Base-by-base conservation (phyloP, 805 yeast species). In the Zygoascus bituminiphila region DNA sequence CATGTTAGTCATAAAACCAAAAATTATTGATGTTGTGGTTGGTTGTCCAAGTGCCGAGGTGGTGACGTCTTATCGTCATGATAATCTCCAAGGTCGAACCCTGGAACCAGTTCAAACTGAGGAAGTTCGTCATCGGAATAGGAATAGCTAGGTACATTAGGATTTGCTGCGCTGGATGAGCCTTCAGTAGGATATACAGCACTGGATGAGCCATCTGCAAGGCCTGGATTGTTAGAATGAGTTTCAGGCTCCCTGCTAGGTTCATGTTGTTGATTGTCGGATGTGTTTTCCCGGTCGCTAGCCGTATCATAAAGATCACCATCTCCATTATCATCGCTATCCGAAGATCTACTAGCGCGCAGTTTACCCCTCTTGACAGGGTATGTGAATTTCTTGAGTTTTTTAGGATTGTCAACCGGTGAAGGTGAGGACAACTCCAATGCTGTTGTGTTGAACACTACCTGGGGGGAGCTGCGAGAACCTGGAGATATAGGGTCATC, bases 61-160 rank as follows among this genome's bases (percentile, higher is more conserved):
- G 50, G 36, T 1, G 51, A 22, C 21, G 50, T 35, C 39, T 54
- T 54, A 20, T 72, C 77, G 51, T 66, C 71, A 72, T 75, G 75
- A 57, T 76, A 76, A 56, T 76, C 80, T 4, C 67, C 74, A 6
- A 49, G 48, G 14, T 57, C 55, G 55, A 68, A 76, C 2, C 79
- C 78, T 0, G 77, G 73, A 48, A 67, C 69, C 4, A 71, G 69
- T 40, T 64, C 64, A 54, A 76, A 76, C 2, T 44, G 42, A 8
- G 38, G 47, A 8, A 36, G 42, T 7, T 17, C 50, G 21, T 40
- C 37, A 14, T 38, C 46, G 2, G 22, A 22, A n/a, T n/a, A n/a
- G n/a, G n/a, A n/a, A n/a, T n/a, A n/a, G n/a, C n/a, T n/a, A n/a
- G n/a, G n/a, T n/a, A n/a, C n/a, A n/a, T n/a, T n/a, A 24, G 31